phyloP scores from a whole-genome alignment of 306 rosid species.

The Pueraria montana region DNA sequence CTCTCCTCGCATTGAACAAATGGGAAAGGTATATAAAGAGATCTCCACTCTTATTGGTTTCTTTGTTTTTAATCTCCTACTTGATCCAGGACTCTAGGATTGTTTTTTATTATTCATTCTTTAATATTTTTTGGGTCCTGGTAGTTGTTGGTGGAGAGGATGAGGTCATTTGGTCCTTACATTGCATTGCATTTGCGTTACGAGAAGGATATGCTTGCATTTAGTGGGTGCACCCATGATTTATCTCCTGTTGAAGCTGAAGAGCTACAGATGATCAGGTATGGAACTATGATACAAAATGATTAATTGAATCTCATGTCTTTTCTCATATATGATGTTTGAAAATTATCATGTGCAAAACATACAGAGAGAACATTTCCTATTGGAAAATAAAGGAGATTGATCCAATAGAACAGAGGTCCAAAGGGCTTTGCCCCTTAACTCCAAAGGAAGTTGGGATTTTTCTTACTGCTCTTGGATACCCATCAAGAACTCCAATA shows the following conservation, averaged over 20 bases:
- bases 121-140: slow-evolving; percentile 35
- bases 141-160: slow-evolving; percentile 85
- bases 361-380: slow-evolving; percentile 82
- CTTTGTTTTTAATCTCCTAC: slow-evolving; percentile 40
- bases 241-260: slow-evolving; percentile 84
- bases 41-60: slow-evolving; percentile 44
- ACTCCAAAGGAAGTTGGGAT: slow-evolving; percentile 97
- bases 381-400: slow-evolving; percentile 97
- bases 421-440: slow-evolving; percentile 90
- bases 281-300: slow-evolving; percentile 37
- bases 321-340: slow-evolving; percentile 11
- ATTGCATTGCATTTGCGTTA: slow-evolving; percentile 93
- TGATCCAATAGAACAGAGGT: slow-evolving; percentile 84
- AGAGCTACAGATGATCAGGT: slow-evolving; percentile 84
- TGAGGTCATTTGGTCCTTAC: slow-evolving; percentile 89
- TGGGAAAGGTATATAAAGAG: slow-evolving; percentile 78
- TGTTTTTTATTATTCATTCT: slow-evolving; percentile 31
- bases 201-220: slow-evolving; percentile 99
- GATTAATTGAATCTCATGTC: slow-evolving; percentile 34
- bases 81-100: slow-evolving; percentile 14
- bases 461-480: slow-evolving; percentile 90
- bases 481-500: slow-evolving; percentile 85
- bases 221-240: slow-evolving; percentile 94
- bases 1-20: slow-evolving; percentile 84
- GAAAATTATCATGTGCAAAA: slow-evolving; percentile 36